phyloP scores from a whole-genome alignment of 805 yeast genomes.

The Hanseniaspora jakobsenii region DNA sequence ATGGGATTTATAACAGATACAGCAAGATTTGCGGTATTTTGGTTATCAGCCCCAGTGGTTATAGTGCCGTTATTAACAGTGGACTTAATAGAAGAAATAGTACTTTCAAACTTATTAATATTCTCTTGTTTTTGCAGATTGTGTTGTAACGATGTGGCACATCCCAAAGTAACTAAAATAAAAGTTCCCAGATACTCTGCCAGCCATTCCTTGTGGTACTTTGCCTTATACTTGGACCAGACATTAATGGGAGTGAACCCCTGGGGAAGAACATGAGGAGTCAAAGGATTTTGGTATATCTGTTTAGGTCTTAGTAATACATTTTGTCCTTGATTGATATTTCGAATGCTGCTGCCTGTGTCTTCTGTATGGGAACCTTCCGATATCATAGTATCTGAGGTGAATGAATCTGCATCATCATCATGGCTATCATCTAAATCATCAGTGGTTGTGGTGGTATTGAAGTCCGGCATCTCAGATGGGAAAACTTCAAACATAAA shows the following conservation, averaged over 20 bases:
- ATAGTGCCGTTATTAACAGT: not conserved
- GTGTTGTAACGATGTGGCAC: conserved; percentile 38
- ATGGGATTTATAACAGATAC: not conserved
- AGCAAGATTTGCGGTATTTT: not conserved
- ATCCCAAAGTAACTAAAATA: conserved; percentile 37
- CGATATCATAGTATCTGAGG: not conserved
- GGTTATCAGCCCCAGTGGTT: not conserved
- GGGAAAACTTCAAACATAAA: conserved; percentile 12
- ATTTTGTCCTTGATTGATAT: not conserved
- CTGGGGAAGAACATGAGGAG: conserved; percentile 30
- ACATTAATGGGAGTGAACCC: conserved; percentile 29
- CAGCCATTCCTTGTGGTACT: conserved; percentile 33
- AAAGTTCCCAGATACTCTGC: conserved; percentile 44
- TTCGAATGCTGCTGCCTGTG: no score
- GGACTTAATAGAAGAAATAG: not conserved
- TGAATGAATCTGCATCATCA: not conserved
- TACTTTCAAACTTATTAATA: conserved; percentile 1
- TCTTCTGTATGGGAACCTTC: no score
- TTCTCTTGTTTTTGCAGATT: conserved; percentile 13
- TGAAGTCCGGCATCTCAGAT: conserved; percentile 9
- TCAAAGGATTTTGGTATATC: conserved; percentile 29
- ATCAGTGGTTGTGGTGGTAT: not conserved
- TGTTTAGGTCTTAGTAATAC: conserved; percentile 29
- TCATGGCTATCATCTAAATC: not conserved
- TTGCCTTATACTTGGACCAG: conserved; percentile 30